Base-by-base conservation (phyloP, 805 yeast species). In the Cephaloascus albidus region DNA sequence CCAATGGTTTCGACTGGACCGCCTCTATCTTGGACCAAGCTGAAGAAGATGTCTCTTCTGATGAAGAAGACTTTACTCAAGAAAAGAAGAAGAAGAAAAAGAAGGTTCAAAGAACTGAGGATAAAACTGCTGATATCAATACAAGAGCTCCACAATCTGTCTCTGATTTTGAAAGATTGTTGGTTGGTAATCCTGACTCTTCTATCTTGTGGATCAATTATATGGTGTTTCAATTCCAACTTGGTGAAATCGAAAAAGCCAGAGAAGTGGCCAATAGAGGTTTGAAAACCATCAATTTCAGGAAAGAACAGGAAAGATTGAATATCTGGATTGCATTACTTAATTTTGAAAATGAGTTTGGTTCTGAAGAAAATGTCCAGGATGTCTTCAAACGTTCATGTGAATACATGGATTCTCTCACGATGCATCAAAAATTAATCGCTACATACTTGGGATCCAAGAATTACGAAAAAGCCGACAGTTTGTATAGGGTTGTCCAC, bases 131-230 rank as follows among this genome's bases (percentile, higher is more conserved):
- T 39, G 93, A 85, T 38, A 71, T 93, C 43, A 78, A 78, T 50
- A 74, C 90, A 12, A 74, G 88, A 51, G 85, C 89, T 14, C 98
- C 98, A 31, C 94, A 90, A 61, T 87, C 97, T 42, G 84, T 78
- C 34, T 65, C 79, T 36, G 99, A 93, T 59, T 93, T 88, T 52
- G 99, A 93, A 63, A 78, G 98, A 53, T 65, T 93, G 47, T 72
- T 93, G 40, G 74, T 93, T 43, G 94, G 97, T 57, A 84, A 84
- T 55, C 97, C 98, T 36, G 83, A 86, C 65, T 86, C 96, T 3
- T 90, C 98, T 1, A 75, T 89, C 28, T 62, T 87, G 41, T 93
- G 98, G 98, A 90, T 93, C 85, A 86, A 89, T 63, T 93, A 85
- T 63, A 93, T 93, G 96, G 89, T 97, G 3, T 93, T 90, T 82